Evolutionary conservation across 2,329 filamentous ascomycete species (phyloP).

Genomic region (Colletotrichum sp.): DNA sequence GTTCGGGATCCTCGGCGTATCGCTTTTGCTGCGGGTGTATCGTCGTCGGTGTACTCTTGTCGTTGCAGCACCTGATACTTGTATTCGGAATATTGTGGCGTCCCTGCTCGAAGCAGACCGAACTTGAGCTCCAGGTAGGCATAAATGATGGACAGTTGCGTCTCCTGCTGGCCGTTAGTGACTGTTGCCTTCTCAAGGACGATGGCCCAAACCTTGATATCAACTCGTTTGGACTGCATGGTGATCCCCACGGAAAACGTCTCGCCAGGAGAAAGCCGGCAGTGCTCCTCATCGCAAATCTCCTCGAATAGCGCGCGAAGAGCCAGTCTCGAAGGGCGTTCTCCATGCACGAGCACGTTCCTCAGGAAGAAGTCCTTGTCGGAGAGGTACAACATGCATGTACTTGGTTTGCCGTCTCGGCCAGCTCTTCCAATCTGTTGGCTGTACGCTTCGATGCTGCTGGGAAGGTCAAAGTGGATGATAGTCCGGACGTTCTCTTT

Average conservation of each 20-base stretch:
- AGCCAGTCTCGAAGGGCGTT: conserved; percentile 58
- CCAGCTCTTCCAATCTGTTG: conserved; percentile 63
- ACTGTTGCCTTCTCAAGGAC: too few species aligned
- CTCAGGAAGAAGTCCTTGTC: conserved; percentile 61
- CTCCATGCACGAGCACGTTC: conserved; percentile 64
- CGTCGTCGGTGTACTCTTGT: conserved; percentile 37
- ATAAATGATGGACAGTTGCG: conserved; percentile 48
- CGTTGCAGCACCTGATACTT: conserved; percentile 41
- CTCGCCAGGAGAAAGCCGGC: conserved; percentile 37
- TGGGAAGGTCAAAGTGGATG: conserved; percentile 55
- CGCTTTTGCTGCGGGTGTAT: conserved; percentile 43
- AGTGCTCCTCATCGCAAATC: conserved; percentile 47
- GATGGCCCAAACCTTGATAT: conserved; percentile 49
- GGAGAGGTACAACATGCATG: conserved; percentile 63
- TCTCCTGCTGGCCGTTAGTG: background rate
- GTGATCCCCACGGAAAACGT: conserved; percentile 51
- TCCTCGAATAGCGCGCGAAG: conserved; percentile 52
- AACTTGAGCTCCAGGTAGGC: conserved; percentile 66
- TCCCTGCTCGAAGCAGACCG: conserved; percentile 58
- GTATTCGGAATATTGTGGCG: conserved; percentile 61
- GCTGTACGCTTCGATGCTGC: conserved; percentile 60
- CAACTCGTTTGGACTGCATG: conserved; percentile 51
- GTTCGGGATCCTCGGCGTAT: conserved; percentile 46
- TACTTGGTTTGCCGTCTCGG: conserved; percentile 54
- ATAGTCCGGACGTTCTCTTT: conserved; percentile 59